Base-by-base conservation (phyloP, 768 basidiomycete genomes). In the Kwoniella heveanensis region DNA sequence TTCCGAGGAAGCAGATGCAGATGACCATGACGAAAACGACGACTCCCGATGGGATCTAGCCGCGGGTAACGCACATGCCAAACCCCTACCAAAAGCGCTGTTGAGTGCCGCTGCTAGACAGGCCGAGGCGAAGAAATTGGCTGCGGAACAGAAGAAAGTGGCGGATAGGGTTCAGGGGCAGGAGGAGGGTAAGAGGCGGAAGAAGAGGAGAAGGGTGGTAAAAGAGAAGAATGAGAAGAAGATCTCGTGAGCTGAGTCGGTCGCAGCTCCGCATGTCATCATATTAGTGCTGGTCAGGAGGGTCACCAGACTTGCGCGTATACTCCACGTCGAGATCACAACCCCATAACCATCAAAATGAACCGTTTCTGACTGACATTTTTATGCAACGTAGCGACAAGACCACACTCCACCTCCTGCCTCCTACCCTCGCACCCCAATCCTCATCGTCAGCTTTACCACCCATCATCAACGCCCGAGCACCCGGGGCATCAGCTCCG, bases 1-100 rank as follows among this genome's bases (percentile, higher is more conserved):
- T 46, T 49, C 13, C 4, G 52, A 39, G 2, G 32, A n/a, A 22
- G 54, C 2, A 32, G 15, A 2, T 9, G 53, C 55, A 37, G 53
- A 50, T 2, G 54, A 52, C 9, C 19, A 49, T n/a, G 47, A 58
- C 6, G 59, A 47, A 6, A 62, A 68, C 17, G 66, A 68, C 19
- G 67, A 68, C 5, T 39, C 58, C 0, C 46, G 57, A 30, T 68
- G 67, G 67, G 67, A 68, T 58, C 29, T 69, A 3, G 44, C 57
- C 24, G 60, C 51, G 22, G 48, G 39, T 54, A 24, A 9, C 15
- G 15, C 15, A 44, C 39, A 44, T 19, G 54, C 37, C 2, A 58
- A 59, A 21, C 57, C 62, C 37, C 39, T 69, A 25, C 57, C 68
- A 1, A 44, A 57, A 29, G 25, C 53, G 5, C 25, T 56, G 12